Base-by-base conservation (phyloP, 2,329 filamentous ascomycete genomes). In the Cladosporium colombiae region DNA sequence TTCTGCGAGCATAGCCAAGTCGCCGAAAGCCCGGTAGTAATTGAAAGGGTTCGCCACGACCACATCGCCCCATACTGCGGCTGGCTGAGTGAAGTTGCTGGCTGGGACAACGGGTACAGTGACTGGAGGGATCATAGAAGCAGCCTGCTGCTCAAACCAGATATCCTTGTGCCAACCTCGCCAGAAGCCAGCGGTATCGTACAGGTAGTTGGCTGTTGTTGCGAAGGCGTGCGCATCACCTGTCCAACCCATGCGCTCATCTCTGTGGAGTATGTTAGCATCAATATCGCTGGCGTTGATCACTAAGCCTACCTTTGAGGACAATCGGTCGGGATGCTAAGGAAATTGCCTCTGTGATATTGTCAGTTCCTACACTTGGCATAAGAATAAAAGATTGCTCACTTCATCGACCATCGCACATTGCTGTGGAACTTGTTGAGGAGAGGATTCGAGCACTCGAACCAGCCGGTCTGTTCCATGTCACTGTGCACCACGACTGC, bases 261-360 rank as follows among this genome's bases (percentile, higher is more conserved):
- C 84, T 1, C 84, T 49, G 37, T 21, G 14, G 13, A 16, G 14
- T 78, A 18, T 3, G 25, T 49, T 10, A 49, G 40, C 11, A 13
- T 16, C 18, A 21, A 46, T 21, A 46, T n/a, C 23, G 7, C n/a
- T 14, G 2, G 5, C 23, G 2, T 16, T 16, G 31, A 18, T 5
- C 14, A 7, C 8, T 18, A 4, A 3, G 14, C 27, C 21, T 61
- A 61, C 58, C 58, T 59, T 67, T 86, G 83, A 0, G 84, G 84
- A 68, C 84, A 86, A 69, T 88, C 86, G 0, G 85, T 88, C 0
- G 85, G 85, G 0, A 88, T 74, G 0, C 80, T 81, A 3, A 88
- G 69, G 69, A 88, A 88, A 68, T 88, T 88, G 0, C 85, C 85
- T 44, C 58, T 61, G 27, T 13, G 14, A 27, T 49, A 23, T 6